Conservation (phyloP, 371 early-diverging fungal species). For the Apophysomyces variabilis region DNA sequence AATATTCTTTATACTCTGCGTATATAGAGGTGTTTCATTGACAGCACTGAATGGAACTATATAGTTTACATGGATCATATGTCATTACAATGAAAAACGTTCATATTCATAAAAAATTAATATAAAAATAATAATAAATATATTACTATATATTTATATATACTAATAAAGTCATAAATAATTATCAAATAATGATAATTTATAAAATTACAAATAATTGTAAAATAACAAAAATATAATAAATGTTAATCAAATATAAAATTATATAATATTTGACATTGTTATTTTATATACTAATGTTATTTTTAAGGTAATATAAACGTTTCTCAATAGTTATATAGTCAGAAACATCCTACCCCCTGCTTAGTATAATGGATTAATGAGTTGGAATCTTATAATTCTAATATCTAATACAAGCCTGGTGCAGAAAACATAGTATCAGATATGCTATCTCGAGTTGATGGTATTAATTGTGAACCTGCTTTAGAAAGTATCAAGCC, state of each 20-base stretch:
- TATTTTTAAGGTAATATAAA: too few relatives aligned
- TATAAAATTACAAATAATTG: too few relatives aligned
- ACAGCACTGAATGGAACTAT: slow-evolving; percentile 2
- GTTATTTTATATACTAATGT: too few relatives aligned
- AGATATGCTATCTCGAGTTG: slow-evolving; percentile 27
- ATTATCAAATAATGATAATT: too few relatives aligned
- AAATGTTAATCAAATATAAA: too few relatives aligned
- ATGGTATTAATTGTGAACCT: slow-evolving; percentile 1
- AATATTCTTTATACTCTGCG: slow-evolving; percentile 26
- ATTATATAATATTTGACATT: too few relatives aligned
- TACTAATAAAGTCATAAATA: too few relatives aligned
- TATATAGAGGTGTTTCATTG: slow-evolving; percentile 24
- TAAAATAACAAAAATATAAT: too few relatives aligned
- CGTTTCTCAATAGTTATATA: too few relatives aligned
- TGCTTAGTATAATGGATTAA: neutral
- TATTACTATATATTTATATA: too few relatives aligned
- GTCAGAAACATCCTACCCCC: neutral
- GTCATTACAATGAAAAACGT: slow-evolving; percentile 10
- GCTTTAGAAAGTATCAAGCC: slow-evolving; percentile 3
- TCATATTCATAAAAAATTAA: too few relatives aligned
- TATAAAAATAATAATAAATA: too few relatives aligned
- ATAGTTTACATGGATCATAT: slow-evolving; percentile 19
- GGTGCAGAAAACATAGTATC: slow-evolving; percentile 31
- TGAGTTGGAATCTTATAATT: slow-evolving; percentile 26
- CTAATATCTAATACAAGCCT: neutral